Base-by-base conservation (phyloP, 179 eudicot species). In the Drosera spatulata region DNA sequence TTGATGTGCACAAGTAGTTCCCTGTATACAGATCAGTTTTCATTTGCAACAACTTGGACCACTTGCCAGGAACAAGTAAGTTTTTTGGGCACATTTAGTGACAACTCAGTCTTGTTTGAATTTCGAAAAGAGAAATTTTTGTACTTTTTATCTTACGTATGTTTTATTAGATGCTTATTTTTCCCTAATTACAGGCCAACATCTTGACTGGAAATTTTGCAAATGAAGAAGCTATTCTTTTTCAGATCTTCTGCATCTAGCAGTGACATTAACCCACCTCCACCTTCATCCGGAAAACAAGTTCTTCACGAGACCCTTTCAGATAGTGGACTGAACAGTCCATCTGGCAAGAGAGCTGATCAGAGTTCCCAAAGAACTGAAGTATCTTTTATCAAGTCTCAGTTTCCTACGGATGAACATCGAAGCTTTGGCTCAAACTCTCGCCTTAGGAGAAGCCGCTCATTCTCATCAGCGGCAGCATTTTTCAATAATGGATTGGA, bases 391-490 rank as follows among this genome's bases (percentile, higher is more conserved):
- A 63, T 50, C 58, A 61, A 75, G 50, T 38, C 60, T 55, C 70
- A 67, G 61, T 57, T 50, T 15, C 60, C 66, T 60, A 39, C 52
- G 56, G 39, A 64, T 56, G 79, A 62, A 66, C 69, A 57, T 55
- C 62, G 60, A 22, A 51, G 51, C 44, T 63, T 56, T 42, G 78
- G 62, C 12, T 15, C 58, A 5, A 48, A 55, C 62, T n/a, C 53
- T 41, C 44, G 55, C 39, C 82, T 78, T 60, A 64, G 89, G 68
- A 82, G 91, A 67, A 82, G 98, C 67, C 85, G 70, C 56, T 88
- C 98, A 41, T 91, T 73, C 65, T 86, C 98, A 47, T 82, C 98
- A 41, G 85, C 87, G 62, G 75, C 79, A 67, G 75, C 79, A 8
- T 66, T 78, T 59, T 67, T 66, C 50, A 85, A 73, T 43, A 56